A percentile compares a stretch with the other conserved stretches of the same genome.
Conservation (phyloP, 805 yeast genomes). For the Metschnikowia baotianmanensis region DNA sequence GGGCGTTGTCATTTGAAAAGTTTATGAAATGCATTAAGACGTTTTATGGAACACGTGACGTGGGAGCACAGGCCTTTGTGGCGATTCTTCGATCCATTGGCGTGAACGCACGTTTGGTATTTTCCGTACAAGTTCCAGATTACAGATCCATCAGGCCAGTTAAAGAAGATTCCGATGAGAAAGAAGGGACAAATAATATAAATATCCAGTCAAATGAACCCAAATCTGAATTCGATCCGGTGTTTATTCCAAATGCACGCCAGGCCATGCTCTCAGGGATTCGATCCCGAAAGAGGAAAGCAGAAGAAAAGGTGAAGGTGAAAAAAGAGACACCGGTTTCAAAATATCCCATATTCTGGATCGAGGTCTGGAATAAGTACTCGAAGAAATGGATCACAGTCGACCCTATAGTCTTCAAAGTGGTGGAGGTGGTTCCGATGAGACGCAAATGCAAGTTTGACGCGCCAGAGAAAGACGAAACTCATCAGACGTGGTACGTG, state of each 20-base stretch:
- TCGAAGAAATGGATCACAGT: slow-evolving; percentile 76
- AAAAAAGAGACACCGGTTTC: slow-evolving; percentile 15
- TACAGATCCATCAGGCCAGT: slow-evolving; percentile 26
- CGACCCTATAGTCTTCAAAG: slow-evolving; percentile 69
- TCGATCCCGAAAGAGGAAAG: slow-evolving; percentile 5
- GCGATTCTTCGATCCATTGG: slow-evolving; percentile 69
- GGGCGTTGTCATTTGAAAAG: slow-evolving; percentile 32
- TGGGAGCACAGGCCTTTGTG: slow-evolving; percentile 86
- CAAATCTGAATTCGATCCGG: slow-evolving; percentile 19
- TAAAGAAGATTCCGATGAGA: slow-evolving; percentile 2
- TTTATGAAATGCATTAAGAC: slow-evolving; percentile 44
- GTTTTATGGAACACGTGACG: slow-evolving; percentile 69
- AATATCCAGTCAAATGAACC: slow-evolving; percentile 5
- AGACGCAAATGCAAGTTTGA: slow-evolving; percentile 58
- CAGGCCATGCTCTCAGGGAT: slow-evolving; percentile 13
- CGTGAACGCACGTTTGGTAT: slow-evolving; percentile 69
- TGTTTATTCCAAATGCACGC: slow-evolving; percentile 19
- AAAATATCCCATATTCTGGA: slow-evolving; percentile 80
- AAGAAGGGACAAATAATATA: slow-evolving; percentile 1
- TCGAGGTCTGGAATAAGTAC: slow-evolving; percentile 85
- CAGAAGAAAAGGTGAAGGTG: not conserved
- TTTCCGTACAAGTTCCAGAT: slow-evolving; percentile 90
- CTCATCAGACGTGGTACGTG: slow-evolving; percentile 68
- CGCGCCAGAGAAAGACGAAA: slow-evolving; percentile 61
- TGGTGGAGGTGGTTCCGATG: slow-evolving; percentile 59